phyloP scores from a whole-genome alignment of 495 filamentous ascomycete genomes.

The Podospora comata region DNA sequence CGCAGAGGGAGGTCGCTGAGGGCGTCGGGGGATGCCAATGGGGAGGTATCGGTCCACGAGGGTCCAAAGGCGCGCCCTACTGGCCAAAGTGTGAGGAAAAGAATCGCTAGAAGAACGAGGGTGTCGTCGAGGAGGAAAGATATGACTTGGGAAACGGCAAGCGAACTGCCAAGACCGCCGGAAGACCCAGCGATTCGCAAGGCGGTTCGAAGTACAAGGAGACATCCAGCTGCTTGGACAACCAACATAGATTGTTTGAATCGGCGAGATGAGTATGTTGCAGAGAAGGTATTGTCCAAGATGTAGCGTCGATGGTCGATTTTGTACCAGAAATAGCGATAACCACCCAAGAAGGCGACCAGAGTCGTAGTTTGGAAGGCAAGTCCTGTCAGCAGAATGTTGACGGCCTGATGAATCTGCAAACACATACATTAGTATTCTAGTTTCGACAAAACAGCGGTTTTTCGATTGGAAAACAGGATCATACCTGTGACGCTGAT shows the following conservation, averaged over 20 bases:
- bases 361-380: constrained; percentile 39
- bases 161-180: constrained; percentile 23
- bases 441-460: neutral
- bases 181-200: constrained; percentile 36
- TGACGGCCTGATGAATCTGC: constrained; percentile 34
- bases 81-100: constrained; percentile 28
- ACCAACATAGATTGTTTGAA: constrained; percentile 33
- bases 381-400: constrained; percentile 36
- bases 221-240: constrained; percentile 28
- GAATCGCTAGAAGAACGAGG: constrained; percentile 33
- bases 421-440: constrained; percentile 18
- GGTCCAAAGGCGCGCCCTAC: constrained; percentile 30
- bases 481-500: constrained; percentile 22
- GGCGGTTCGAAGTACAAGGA: constrained; percentile 37
- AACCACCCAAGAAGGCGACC: constrained; percentile 30
- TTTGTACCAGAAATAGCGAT: constrained; percentile 33
- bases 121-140: constrained; percentile 40
- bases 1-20: constrained; percentile 9
- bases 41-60: constrained; percentile 34
- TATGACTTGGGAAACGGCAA: constrained; percentile 30
- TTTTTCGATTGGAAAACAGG: neutral
- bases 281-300: constrained; percentile 32
- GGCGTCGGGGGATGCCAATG: constrained; percentile 12
- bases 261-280: constrained; percentile 33
- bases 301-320: constrained; percentile 32